Conservation (phyloP, 768 basidiomycete species). For the Rhodotorula babjevae region DNA sequence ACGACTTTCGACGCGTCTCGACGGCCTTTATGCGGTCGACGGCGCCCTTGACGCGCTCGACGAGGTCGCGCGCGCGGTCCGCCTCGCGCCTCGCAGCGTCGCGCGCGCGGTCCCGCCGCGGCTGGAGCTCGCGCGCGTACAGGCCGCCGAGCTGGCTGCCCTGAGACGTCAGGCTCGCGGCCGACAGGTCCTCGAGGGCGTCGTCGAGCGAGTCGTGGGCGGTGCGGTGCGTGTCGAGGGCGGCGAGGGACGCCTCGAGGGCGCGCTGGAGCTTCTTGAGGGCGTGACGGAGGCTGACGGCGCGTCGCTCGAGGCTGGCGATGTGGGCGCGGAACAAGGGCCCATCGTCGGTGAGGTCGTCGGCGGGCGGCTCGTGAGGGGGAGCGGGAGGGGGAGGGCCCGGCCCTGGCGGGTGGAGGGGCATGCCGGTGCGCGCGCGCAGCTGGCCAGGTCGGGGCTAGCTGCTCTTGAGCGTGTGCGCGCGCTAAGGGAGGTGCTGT, state of each 20-base stretch:
- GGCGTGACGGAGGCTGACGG: conserved; percentile 11
- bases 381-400: too few species aligned
- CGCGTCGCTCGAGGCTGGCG: conserved; percentile 31
- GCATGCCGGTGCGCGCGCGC: background rate
- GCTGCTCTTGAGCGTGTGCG: too few species aligned
- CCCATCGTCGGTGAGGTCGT: conserved; percentile 31
- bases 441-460: too few species aligned
- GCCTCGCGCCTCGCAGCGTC: conserved; percentile 7
- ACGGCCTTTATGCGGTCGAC: conserved; percentile 33
- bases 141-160: conserved; percentile 25
- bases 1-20: conserved; percentile 32
- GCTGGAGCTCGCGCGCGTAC: conserved; percentile 8
- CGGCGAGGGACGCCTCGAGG: conserved; percentile 2
- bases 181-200: conserved; percentile 25
- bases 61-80: conserved; percentile 16
- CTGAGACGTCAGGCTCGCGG: background rate
- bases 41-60: conserved; percentile 25
- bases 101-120: conserved; percentile 4
- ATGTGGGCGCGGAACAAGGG: conserved; percentile 35
- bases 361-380: background rate
- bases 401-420: background rate
- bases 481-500: too few species aligned
- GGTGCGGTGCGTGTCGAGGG: conserved; percentile 3
- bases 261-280: conserved; percentile 34
- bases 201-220: conserved; percentile 34